Conservation (phyloP, 2,329 filamentous ascomycete genomes). For the Chaetomium sp. region DNA sequence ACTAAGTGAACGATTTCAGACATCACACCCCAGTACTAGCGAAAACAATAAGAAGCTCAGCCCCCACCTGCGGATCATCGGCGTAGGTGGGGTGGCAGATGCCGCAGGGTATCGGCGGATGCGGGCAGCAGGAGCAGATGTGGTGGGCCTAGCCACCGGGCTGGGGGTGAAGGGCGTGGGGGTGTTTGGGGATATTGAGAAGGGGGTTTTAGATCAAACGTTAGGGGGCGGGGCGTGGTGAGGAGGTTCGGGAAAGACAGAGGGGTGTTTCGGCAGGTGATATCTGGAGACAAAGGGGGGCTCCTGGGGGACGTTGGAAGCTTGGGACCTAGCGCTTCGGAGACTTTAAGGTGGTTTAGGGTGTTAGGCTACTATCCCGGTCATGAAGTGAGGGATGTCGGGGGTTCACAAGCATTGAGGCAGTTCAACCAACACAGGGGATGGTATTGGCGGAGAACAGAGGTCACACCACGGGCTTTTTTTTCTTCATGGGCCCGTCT, state of each 20-base stretch:
- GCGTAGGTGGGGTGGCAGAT: slow-evolving; percentile 66
- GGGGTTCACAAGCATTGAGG: too few relatives aligned
- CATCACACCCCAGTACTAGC: not conserved
- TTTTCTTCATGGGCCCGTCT: too few relatives aligned
- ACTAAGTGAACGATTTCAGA: slow-evolving; percentile 37
- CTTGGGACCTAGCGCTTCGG: too few relatives aligned
- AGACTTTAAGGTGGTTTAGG: too few relatives aligned
- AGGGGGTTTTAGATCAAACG: slow-evolving; percentile 3
- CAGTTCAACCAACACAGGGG: too few relatives aligned
- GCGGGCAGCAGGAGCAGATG: slow-evolving; percentile 57
- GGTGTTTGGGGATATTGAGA: slow-evolving; percentile 55
- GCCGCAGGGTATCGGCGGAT: slow-evolving; percentile 57
- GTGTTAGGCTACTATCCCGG: too few relatives aligned
- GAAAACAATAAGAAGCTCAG: slow-evolving; percentile 34
- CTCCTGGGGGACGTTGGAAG: too few relatives aligned
- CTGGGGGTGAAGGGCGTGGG: slow-evolving; percentile 55
- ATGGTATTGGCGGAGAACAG: too few relatives aligned
- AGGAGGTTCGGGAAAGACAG: not conserved
- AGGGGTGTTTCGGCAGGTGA: too few relatives aligned
- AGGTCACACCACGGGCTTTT: too few relatives aligned
- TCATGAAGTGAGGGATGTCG: too few relatives aligned
- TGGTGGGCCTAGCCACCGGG: slow-evolving; percentile 64
- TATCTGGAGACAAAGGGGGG: too few relatives aligned
- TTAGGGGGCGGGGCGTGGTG: slow-evolving; percentile 9
- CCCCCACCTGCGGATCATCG: slow-evolving; percentile 55